Evolutionary conservation across 306 rosid genomes (phyloP), one percentile per base, ranked within the genome.

Genomic region (Cyamopsis tetragonoloba): DNA sequence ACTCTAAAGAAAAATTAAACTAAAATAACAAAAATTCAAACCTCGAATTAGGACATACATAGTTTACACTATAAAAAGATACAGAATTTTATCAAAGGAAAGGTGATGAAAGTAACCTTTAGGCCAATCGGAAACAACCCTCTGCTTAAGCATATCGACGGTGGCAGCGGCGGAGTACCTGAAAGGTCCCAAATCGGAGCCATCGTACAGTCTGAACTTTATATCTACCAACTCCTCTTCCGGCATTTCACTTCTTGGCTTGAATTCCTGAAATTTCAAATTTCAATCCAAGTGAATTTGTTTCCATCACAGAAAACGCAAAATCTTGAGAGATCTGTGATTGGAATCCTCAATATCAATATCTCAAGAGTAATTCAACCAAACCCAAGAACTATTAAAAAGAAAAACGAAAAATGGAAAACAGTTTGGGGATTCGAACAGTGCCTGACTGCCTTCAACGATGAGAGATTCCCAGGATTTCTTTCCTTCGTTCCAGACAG

Each of bases 41-140:
- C n/a, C n/a, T n/a, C n/a, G n/a, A n/a, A n/a, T n/a, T n/a, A n/a
- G n/a, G n/a, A n/a, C n/a, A n/a, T n/a, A n/a, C n/a, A n/a, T n/a
- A n/a, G n/a, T n/a, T n/a, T n/a, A n/a, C n/a, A n/a, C n/a, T n/a
- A n/a, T n/a, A n/a, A n/a, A n/a, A n/a, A n/a, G n/a, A n/a, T n/a
- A n/a, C n/a, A n/a, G n/a, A n/a, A n/a, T n/a, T n/a, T n/a, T n/a
- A n/a, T n/a, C n/a, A n/a, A n/a, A n/a, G n/a, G n/a, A n/a, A n/a
- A n/a, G n/a, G n/a, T n/a, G n/a, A n/a, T n/a, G 11, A 34, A 17
- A 71, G 1, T 10, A 6, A 91, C 98, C 96, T 92, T 81, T 89
- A 51, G 98, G 98, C 96, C 96, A 92, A 71, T 92, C 96, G 15
- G 98, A 83, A 26, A 92, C 89, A 27, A 92, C 71, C 75, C 96